A percentile compares a stretch with the other conserved stretches of the same genome.
These are phyloP conservation scores for Suhomyces xylopsoci DNA, from an alignment of 805 yeast genomes.

Conservation along the genomic window DNA sequence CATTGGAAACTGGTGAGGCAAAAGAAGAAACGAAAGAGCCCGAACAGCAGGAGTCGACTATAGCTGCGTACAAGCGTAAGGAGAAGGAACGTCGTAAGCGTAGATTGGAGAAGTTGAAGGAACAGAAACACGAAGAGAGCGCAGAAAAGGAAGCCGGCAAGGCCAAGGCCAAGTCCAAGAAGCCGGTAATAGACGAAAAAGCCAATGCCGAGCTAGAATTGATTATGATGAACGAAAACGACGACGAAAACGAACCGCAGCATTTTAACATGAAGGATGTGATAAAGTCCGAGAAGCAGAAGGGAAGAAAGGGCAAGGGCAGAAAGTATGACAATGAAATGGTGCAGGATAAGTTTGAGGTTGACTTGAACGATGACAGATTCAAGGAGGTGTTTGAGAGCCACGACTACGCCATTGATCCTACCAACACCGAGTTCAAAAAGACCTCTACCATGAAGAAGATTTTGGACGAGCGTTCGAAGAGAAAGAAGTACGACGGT, in stretches of 20 bases:
- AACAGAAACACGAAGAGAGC: constrained; percentile 51
- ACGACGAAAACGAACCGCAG: constrained; percentile 38
- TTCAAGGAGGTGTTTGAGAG: constrained; percentile 79
- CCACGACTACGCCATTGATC: constrained; percentile 92
- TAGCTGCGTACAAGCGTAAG: constrained; percentile 77
- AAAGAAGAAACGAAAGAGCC: constrained; percentile 17
- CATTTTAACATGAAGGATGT: constrained; percentile 82
- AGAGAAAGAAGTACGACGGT: constrained; percentile 33
- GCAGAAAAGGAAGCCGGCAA: constrained; percentile 12
- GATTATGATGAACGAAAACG: constrained; percentile 60
- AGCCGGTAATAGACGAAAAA: constrained; percentile 16
- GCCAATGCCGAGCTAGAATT: constrained; percentile 67
- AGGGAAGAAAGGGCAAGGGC: constrained; percentile 45
- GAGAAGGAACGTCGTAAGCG: constrained; percentile 90
- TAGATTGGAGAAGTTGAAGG: constrained; percentile 75
- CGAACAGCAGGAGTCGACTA: constrained; percentile 48
- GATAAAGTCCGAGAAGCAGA: constrained; percentile 67
- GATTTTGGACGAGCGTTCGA: constrained; percentile 71
- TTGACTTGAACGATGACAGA: constrained; percentile 80
- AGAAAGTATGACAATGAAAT: constrained; percentile 52
- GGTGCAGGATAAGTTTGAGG: constrained; percentile 49
- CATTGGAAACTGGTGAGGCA: constrained; percentile 43
- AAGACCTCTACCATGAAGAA: constrained; percentile 84
- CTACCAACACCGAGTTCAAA: constrained; percentile 86
- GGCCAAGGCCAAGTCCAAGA: constrained; percentile 4